Percentiles rank a stretch among this genome's conserved stretches.
phyloP scores from a whole-genome alignment of 1,284 basidiomycete species.

The Gomphus bonarii region DNA sequence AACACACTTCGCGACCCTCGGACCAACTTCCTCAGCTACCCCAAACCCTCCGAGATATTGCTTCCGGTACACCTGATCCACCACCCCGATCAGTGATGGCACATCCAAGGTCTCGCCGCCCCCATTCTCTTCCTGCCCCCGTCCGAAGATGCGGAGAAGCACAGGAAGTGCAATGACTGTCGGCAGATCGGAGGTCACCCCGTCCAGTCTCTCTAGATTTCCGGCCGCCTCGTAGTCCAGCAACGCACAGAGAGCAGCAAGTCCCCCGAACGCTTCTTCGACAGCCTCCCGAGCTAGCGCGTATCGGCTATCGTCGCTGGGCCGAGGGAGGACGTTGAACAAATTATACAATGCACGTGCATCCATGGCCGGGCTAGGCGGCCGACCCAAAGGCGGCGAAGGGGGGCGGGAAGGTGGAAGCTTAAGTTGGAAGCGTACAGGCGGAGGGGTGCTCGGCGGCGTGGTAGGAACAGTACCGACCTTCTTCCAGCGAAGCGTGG shows the following conservation, averaged over 20 bases:
- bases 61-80: constrained; percentile 52
- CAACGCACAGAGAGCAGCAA: constrained; percentile 44
- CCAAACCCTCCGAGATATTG: constrained; percentile 63
- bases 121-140: constrained; percentile 15
- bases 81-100: constrained; percentile 42
- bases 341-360: constrained; percentile 49
- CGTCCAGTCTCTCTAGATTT: constrained; percentile 26
- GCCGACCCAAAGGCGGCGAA: constrained; percentile 35
- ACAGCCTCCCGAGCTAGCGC: constrained; percentile 60
- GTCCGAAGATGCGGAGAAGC: constrained; percentile 34
- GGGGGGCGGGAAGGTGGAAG: constrained; percentile 58
- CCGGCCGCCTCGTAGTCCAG: constrained; percentile 35
- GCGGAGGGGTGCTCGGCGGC: constrained; percentile 47
- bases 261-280: constrained; percentile 59
- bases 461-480: constrained; percentile 28
- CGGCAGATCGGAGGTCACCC: constrained; percentile 51
- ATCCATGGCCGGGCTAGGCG: constrained; percentile 38
- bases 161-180: constrained; percentile 60
- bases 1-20: constrained; percentile 44
- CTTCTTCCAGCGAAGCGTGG: constrained; percentile 24
- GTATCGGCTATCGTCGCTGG: constrained; percentile 35
- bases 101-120: constrained; percentile 30
- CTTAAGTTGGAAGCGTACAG: constrained; percentile 54
- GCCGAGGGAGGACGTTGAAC: constrained; percentile 49
- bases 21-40: constrained; percentile 62